Evolutionary conservation across 2,329 filamentous ascomycete species (phyloP).

Genomic region (Lecanosticta acicola): DNA sequence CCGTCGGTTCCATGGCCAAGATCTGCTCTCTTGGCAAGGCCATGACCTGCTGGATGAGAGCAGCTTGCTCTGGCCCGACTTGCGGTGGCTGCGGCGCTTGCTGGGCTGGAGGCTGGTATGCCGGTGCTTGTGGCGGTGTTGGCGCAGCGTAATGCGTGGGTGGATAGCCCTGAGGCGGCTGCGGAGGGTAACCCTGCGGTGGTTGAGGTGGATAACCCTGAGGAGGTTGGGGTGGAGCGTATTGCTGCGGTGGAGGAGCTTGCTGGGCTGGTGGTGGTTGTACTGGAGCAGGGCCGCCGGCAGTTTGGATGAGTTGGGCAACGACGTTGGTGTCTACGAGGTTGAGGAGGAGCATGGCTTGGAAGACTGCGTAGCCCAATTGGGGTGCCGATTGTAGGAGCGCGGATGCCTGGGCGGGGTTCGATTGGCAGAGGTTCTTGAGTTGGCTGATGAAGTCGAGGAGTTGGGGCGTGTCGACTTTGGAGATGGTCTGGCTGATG

Average conservation of each 20-base stretch:
- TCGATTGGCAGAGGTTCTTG: conserved; percentile 78
- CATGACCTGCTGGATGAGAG: conserved; percentile 75
- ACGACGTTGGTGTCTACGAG: conserved; percentile 82
- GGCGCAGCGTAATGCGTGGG: conserved; percentile 31
- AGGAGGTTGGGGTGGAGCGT: conserved; percentile 26
- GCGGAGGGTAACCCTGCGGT: conserved; percentile 21
- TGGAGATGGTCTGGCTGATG: conserved; percentile 84
- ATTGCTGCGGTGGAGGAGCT: conserved; percentile 26
- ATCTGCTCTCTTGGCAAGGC: conserved; percentile 74
- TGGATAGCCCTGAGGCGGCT: conserved; percentile 24
- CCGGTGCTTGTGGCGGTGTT: conserved; percentile 39
- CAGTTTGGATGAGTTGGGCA: conserved; percentile 60
- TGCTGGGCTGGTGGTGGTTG: conserved; percentile 23
- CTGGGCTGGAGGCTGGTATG: conserved; percentile 37
- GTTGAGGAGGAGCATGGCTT: conserved; percentile 85
- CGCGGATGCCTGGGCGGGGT: conserved; percentile 78
- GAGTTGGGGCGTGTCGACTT: conserved; percentile 79
- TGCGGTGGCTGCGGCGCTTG: conserved; percentile 38
- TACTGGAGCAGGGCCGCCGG: conserved; percentile 32
- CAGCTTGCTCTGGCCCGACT: conserved; percentile 56
- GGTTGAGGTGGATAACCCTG: conserved; percentile 16
- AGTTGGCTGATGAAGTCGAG: conserved; percentile 92
- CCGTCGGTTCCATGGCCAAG: conserved; percentile 58
- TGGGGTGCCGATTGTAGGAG: conserved; percentile 85
- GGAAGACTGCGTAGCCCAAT: conserved; percentile 90